Evolutionary conservation across 139 green algal species (phyloP).

Genomic region (Closterium sp.): DNA sequence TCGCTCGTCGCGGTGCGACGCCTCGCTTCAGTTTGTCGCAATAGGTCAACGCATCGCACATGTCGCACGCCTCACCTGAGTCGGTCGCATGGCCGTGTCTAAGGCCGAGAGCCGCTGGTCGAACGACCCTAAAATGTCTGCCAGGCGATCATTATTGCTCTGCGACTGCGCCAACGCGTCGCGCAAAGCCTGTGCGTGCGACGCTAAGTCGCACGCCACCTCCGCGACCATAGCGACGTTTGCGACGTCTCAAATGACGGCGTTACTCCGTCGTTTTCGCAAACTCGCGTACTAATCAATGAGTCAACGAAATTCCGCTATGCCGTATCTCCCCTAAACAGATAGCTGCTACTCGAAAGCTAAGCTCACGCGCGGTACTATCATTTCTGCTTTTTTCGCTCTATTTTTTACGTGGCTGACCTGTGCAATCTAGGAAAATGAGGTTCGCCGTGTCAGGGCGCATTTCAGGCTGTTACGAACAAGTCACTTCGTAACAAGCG

Average conservation of each 20-base stretch:
- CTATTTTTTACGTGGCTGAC: too few species aligned
- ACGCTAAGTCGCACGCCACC: constrained; percentile 1
- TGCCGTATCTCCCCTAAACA: too few species aligned
- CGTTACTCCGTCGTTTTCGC: background rate
- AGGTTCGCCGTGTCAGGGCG: too few species aligned
- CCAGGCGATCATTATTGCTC: constrained; percentile 11
- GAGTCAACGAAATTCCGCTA: background rate
- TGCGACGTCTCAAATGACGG: background rate
- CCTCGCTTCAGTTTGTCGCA: background rate
- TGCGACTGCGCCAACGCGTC: background rate
- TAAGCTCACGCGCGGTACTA: too few species aligned
- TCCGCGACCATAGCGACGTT: background rate
- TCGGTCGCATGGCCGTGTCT: constrained; percentile 39
- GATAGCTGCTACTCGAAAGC: too few species aligned
- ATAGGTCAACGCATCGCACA: background rate
- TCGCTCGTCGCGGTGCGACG: background rate
- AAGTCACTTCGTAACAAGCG: too few species aligned
- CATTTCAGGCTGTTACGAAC: too few species aligned
- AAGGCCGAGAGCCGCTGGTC: constrained; percentile 37
- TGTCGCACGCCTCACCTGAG: constrained; percentile 12
- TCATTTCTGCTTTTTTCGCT: too few species aligned
- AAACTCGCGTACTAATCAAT: background rate
- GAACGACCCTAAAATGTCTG: constrained; percentile 27
- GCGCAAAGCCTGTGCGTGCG: background rate
- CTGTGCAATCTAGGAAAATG: too few species aligned